Evolutionary conservation across 148 eudicot genomes (phyloP), one percentile per base, ranked within the genome.

Genomic region (Chenopodium quinoa): DNA sequence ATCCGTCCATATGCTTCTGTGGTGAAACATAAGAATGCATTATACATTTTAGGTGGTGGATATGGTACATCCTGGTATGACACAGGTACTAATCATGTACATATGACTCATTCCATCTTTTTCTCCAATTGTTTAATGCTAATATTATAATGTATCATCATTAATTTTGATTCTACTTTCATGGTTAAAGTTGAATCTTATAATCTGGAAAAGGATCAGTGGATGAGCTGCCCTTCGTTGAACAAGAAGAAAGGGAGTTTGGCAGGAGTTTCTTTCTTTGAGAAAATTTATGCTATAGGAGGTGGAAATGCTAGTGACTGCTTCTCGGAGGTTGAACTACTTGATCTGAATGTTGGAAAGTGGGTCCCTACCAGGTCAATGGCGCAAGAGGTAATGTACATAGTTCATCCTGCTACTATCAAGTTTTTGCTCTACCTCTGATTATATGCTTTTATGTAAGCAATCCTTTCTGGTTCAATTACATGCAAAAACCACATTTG

Each of bases 1-100:
- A 48, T 79, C 9, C 88, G 90, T 47, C 72, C 90, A 78, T 86
- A 86, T 81, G 75, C 90, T 40, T 83, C 98, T 23, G 85, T 88
- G 40, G 90, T 90, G 73, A 86, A 77, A 76, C 81, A 83, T 34
- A 79, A 90, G 73, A 89, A 77, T 80, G 86, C 84, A 75, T 79
- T 94, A 27, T 92, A 82, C 79, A 75, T 90, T 77, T 71, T 94
- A 86, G 97, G 97, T 64, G 97, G 98, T 83, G 81, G 76, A 44
- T 81, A 82, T 84, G 87, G 85, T 79, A 69, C 74, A 25, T 66
- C 75, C 16, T 93, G 97, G 91, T 84, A 83, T 86, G 87, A 91
- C 79, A 90, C 92, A 86, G 97, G 97, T 92, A 86, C 58, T 9
- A 77, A 20, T 56, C 71, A 16, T 74, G 56, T 34, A 67, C 2